phyloP scores from a whole-genome alignment of 768 basidiomycete genomes.

The Pleurotus cornucopiae region DNA sequence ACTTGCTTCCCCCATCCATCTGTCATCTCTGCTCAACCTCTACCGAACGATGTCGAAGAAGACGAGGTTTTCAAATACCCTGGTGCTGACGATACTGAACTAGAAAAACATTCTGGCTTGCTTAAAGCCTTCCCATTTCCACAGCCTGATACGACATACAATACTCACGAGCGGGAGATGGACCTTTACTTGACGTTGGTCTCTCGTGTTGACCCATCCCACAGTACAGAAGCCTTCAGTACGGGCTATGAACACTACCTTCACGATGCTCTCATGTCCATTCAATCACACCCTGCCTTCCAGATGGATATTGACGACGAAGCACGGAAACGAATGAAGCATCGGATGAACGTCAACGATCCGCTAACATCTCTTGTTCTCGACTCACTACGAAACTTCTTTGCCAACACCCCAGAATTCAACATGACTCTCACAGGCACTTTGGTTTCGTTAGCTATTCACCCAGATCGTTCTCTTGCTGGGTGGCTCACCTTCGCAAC shows the following conservation, averaged over 20 bases:
- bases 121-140: slow-evolving; percentile 27
- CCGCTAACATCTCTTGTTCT: slow-evolving; percentile 69
- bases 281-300: slow-evolving; percentile 64
- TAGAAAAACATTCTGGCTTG: slow-evolving; percentile 4
- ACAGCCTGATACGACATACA: slow-evolving; percentile 70
- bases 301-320: slow-evolving; percentile 38
- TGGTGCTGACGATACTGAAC: slow-evolving; percentile 20
- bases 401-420: slow-evolving; percentile 78
- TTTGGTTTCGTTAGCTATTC: slow-evolving; percentile 75
- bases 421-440: slow-evolving; percentile 88
- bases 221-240: slow-evolving; percentile 70
- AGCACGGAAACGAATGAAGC: slow-evolving; percentile 48
- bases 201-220: slow-evolving; percentile 70
- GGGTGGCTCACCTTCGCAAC: slow-evolving; percentile 82
- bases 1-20: slow-evolving; percentile 69
- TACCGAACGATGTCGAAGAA: slow-evolving; percentile 41
- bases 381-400: slow-evolving; percentile 71
- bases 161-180: slow-evolving; percentile 84
- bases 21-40: slow-evolving; percentile 8
- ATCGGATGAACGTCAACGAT: slow-evolving; percentile 77
- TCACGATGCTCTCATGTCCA: slow-evolving; percentile 63
- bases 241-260: slow-evolving; percentile 85
- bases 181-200: slow-evolving; percentile 74
- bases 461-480: slow-evolving; percentile 79
- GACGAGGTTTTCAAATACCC: slow-evolving; percentile 46